Conservation (phyloP, 1,284 basidiomycete species). For the Megacollybia platyphylla region DNA sequence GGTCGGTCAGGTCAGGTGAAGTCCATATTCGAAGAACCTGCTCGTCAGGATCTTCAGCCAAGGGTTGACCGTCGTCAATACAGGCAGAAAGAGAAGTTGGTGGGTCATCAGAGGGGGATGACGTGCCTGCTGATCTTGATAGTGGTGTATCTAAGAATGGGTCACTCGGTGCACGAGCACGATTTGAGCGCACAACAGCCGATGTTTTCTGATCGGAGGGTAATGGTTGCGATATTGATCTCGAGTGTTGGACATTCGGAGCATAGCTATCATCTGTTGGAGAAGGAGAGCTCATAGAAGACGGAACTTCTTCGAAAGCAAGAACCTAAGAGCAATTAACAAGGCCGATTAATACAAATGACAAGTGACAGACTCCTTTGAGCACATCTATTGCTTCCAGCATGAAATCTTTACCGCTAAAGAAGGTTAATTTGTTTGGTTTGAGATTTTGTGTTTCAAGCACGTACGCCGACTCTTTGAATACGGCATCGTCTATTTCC, state of each 20-base stretch:
- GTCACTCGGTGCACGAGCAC: constrained; percentile 62
- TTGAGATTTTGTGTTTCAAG: constrained; percentile 4
- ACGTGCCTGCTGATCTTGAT: constrained; percentile 31
- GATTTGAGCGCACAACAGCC: constrained; percentile 37
- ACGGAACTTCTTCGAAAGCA: constrained; percentile 50
- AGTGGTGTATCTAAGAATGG: constrained; percentile 58
- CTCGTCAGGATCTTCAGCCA: constrained; percentile 23
- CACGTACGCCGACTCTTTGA: constrained; percentile 73
- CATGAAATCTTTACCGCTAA: constrained; percentile 76
- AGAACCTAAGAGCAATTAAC: constrained; percentile 28
- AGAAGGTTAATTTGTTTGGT: constrained; percentile 7
- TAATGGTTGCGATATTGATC: constrained; percentile 43
- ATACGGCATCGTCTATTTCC: constrained; percentile 76
- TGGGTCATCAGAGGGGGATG: constrained; percentile 22
- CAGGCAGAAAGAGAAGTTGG: constrained; percentile 1
- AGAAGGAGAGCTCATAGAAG: constrained; percentile 22
- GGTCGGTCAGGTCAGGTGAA: constrained; percentile 53
- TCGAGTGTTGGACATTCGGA: constrained; percentile 30
- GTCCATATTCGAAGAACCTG: constrained; percentile 58
- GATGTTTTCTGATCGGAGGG: constrained; percentile 23
- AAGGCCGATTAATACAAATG: constrained; percentile 8
- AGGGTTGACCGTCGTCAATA: constrained; percentile 5
- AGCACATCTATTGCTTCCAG: constrained; percentile 68
- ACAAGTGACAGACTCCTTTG: constrained; percentile 54
- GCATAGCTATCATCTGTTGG: constrained; percentile 19